Base-by-base conservation (phyloP, 257 asterid species). In the Solanum piurae region DNA sequence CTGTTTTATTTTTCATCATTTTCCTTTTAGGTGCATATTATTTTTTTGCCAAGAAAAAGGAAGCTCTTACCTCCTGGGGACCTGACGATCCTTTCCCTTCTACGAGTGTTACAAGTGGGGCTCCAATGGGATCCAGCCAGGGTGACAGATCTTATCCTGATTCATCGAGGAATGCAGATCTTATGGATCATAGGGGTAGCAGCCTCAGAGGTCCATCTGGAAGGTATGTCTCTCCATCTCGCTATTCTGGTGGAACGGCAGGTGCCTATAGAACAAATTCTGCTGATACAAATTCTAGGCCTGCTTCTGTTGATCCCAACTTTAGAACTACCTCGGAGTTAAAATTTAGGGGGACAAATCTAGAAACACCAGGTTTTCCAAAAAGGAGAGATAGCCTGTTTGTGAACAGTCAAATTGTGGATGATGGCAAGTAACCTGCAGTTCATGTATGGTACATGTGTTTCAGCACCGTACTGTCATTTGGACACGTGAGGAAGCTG, bases 11-110 rank as follows among this genome's bases (percentile, higher is more conserved):
- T 84, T 95, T 97, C 93, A 87, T 97, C 72, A 87, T 96, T 10
- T 96, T 97, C 94, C 98, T 96, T 31, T 95, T 95, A 10, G 99
- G 93, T 5, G 98, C 98, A 2, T 97, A 94, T 93, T 98, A 97
- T 86, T 96, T 96, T 73, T 96, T 97, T 13, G 98, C 99, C 36
- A 94, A 95, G 89, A 97, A 96, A 92, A 97, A 96, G 91, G 99
- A 96, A 62, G 98, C 96, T 0, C 95, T 97, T 80, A 96, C 94
- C 12, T 92, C 98, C 0, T 97, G 99, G 99, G 99, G 99, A 8
- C 98, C 98, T 0, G 98, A 97, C 0, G 99, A 95, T 83, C 96
- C 96, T 1, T 95, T 94, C 87, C 89, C 80, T 86, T 71, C 98
- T 9, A 75, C 93, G 33, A 37, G 97, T 1, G 93, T 31, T 84